These are phyloP conservation scores for Carex cristatella DNA, from an alignment of 176 grass and related monocot species.

Conservation along the genomic window DNA sequence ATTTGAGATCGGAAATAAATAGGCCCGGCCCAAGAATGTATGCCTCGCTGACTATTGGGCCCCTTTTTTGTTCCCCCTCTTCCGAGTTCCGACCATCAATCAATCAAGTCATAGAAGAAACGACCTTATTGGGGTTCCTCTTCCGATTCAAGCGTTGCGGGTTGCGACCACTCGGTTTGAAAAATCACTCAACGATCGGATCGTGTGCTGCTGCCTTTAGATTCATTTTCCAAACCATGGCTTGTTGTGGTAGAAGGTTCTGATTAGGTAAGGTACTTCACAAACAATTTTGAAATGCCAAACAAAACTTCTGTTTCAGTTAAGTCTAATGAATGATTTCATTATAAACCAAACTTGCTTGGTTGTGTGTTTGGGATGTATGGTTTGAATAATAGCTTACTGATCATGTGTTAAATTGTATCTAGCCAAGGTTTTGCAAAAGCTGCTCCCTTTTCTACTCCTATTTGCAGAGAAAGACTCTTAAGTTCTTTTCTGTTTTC, in stretches of 20 bases:
- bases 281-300: not conserved
- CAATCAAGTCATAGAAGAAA: not conserved
- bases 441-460: not conserved
- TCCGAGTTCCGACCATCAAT: not conserved
- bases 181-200: not conserved
- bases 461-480: not conserved
- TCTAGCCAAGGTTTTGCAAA: not conserved
- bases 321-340: not conserved
- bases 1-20: no score
- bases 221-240: not conserved
- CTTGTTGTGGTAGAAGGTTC: not conserved
- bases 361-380: not conserved
- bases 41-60: not conserved
- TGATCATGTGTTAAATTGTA: not conserved
- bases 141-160: not conserved
- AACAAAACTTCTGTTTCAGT: not conserved
- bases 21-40: not conserved
- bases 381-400: not conserved
- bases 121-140: not conserved
- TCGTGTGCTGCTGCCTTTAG: no score
- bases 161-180: no score
- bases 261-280: not conserved
- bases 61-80: not conserved
- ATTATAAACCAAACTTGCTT: not conserved
- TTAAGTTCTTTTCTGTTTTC: not conserved